A percentile compares a stretch with the other conserved stretches of the same genome.
Conservation (phyloP, 345 rosid species). For the Pugionium cornutum region DNA sequence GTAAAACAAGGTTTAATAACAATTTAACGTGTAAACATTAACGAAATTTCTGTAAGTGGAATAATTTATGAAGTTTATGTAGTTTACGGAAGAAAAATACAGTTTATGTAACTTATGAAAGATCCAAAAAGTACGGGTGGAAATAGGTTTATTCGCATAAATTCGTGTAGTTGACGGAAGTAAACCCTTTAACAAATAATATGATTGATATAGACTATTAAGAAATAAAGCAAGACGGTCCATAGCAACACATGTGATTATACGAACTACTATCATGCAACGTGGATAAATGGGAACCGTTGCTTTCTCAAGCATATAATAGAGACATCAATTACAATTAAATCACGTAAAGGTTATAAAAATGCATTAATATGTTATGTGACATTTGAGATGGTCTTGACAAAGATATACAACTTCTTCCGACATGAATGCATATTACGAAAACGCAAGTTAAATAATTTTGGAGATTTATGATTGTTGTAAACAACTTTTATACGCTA, state of each 20-base stretch:
- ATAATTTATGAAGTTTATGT: too few species aligned
- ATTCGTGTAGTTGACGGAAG: too few species aligned
- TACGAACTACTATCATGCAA: conserved; percentile 34
- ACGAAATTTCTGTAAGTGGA: too few species aligned
- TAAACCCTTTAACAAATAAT: conserved; percentile 2
- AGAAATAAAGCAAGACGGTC: conserved; percentile 33
- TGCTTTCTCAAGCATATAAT: conserved; percentile 27
- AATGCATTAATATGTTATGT: conserved; percentile 9
- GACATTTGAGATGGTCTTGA: conserved; percentile 37
- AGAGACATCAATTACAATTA: conserved; percentile 14
- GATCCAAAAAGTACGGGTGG: too few species aligned
- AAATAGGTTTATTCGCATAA: too few species aligned
- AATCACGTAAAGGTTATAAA: conserved; percentile 15
- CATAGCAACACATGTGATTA: conserved; percentile 39
- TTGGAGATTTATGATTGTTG: conserved; percentile 18
- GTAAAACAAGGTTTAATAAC: too few species aligned
- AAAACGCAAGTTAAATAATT: conserved; percentile 22
- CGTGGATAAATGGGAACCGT: conserved; percentile 39
- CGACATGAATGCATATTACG: conserved; percentile 28
- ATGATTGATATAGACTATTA: conserved; percentile 24
- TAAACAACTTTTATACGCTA: conserved; percentile 39
- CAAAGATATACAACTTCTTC: conserved; percentile 38
- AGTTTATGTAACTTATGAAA: too few species aligned
- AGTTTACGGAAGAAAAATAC: too few species aligned
- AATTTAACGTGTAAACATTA: too few species aligned